Percentiles rank a stretch among this genome's conserved stretches.
Evolutionary conservation across 371 early-diverging fungal species (phyloP).

Genomic region (Syncephalis fuscata): DNA sequence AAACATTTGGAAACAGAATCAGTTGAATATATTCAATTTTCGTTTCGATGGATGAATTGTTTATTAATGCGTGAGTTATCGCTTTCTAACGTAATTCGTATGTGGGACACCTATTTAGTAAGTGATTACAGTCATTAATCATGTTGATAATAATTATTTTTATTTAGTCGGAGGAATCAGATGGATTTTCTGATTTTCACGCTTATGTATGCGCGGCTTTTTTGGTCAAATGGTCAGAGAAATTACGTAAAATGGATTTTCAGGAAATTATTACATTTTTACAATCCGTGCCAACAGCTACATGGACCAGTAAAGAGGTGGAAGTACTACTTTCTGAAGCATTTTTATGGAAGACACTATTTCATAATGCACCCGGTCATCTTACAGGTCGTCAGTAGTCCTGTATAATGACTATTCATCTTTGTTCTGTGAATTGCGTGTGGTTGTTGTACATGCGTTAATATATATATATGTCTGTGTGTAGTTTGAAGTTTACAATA

Average conservation of each 20-base stretch:
- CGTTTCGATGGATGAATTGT: conserved; percentile 99
- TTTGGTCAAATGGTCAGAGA: conserved; percentile 80
- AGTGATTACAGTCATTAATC: conserved; percentile 4
- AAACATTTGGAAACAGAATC: conserved; percentile 71
- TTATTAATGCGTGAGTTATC: conserved; percentile 92
- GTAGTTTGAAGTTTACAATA: too few species aligned
- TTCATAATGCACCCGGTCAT: conserved; percentile 63
- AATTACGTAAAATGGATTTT: conserved; percentile 77
- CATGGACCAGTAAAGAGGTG: conserved; percentile 83
- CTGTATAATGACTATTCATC: too few species aligned
- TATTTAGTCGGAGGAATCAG: conserved; percentile 59
- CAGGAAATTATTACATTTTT: conserved; percentile 88
- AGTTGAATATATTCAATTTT: conserved; percentile 95
- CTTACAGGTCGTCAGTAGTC: not conserved
- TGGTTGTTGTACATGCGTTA: too few species aligned
- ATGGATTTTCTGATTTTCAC: conserved; percentile 90
- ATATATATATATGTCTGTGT: too few species aligned
- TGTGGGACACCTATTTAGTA: conserved; percentile 97
- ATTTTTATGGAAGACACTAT: conserved; percentile 88
- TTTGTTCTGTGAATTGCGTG: too few species aligned
- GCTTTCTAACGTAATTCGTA: conserved; percentile 67
- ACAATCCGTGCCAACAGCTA: conserved; percentile 73
- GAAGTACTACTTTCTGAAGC: conserved; percentile 88
- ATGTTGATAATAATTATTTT: not conserved
- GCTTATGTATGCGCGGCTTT: conserved; percentile 96